A percentile compares a stretch with the other conserved stretches of the same genome.
Evolutionary conservation across 2,329 filamentous ascomycete genomes (phyloP).

Genomic region (Colletotrichum tabaci): DNA sequence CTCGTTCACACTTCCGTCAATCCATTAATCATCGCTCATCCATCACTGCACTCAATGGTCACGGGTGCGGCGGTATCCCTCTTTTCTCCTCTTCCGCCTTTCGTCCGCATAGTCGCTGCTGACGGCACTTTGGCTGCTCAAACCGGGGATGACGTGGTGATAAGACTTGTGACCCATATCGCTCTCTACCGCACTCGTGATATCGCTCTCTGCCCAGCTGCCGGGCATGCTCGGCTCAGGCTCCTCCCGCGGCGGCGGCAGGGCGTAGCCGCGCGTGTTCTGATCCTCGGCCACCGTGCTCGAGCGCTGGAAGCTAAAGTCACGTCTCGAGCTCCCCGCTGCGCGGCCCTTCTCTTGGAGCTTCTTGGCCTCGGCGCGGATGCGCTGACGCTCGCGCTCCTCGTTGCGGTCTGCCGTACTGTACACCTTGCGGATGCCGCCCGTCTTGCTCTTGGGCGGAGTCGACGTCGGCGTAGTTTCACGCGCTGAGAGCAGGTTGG

Average conservation of each 20-base stretch:
- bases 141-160: constrained; percentile 68
- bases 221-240: constrained; percentile 50
- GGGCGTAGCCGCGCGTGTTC: constrained; percentile 45
- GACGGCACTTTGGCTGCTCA: constrained; percentile 53
- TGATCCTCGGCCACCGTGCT: constrained; percentile 50
- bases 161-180: constrained; percentile 73
- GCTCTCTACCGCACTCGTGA: constrained; percentile 53
- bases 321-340: constrained; percentile 54
- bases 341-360: constrained; percentile 68
- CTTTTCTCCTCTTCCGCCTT: constrained; percentile 58
- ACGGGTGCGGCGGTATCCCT: constrained; percentile 49
- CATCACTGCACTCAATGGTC: constrained; percentile 26
- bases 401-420: constrained; percentile 70
- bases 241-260: constrained; percentile 44
- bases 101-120: constrained; percentile 60
- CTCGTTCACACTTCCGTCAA: neutral
- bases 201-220: constrained; percentile 58
- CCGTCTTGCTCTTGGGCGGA: constrained; percentile 60
- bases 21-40: neutral
- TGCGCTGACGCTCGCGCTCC: constrained; percentile 66
- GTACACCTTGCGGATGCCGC: constrained; percentile 74
- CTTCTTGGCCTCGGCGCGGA: constrained; percentile 69
- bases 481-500: constrained; percentile 72
- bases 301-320: constrained; percentile 69
- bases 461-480: constrained; percentile 71